Conservation (phyloP, 2,329 filamentous ascomycete genomes). For the Nothophoma quercina region DNA sequence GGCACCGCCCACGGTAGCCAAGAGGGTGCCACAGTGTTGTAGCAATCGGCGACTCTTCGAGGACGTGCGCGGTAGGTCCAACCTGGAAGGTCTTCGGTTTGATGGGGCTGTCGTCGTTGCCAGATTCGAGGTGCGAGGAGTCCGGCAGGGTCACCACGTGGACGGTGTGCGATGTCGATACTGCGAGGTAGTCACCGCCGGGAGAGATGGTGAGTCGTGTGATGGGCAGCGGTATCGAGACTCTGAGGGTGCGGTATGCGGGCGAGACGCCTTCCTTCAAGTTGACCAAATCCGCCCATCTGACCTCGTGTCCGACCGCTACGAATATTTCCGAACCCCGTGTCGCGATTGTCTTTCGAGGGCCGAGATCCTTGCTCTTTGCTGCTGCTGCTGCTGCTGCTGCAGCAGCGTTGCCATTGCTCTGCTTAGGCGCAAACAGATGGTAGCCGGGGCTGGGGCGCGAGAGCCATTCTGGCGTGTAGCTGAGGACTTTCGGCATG, state of each 20-base stretch:
- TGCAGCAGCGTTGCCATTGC: slow-evolving; percentile 36
- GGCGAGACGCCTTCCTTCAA: slow-evolving; percentile 67
- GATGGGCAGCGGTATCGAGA: slow-evolving; percentile 81
- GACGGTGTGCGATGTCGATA: slow-evolving; percentile 85
- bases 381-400: too few relatives aligned
- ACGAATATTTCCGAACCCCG: slow-evolving; percentile 89
- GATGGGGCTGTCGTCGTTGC: slow-evolving; percentile 74
- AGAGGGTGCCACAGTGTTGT: slow-evolving; percentile 93
- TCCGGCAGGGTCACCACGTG: slow-evolving; percentile 89
- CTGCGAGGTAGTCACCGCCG: slow-evolving; percentile 79
- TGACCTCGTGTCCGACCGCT: slow-evolving; percentile 85
- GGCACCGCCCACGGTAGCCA: slow-evolving; percentile 78
- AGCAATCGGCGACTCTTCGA: slow-evolving; percentile 80
- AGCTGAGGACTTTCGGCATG: slow-evolving; percentile 90
- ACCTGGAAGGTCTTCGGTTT: slow-evolving; percentile 88
- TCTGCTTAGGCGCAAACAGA: slow-evolving; percentile 70
- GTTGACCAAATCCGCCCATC: slow-evolving; percentile 85
- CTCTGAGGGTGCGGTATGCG: slow-evolving; percentile 65
- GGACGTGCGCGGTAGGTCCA: slow-evolving; percentile 91
- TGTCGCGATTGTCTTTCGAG: slow-evolving; percentile 73
- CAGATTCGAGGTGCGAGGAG: slow-evolving; percentile 74
- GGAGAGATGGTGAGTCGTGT: slow-evolving; percentile 86
- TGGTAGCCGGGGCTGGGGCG: slow-evolving; percentile 78
- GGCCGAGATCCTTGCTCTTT: slow-evolving; percentile 44
- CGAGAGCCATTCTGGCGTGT: slow-evolving; percentile 87